These are phyloP conservation scores for Jatropha curcas DNA, from an alignment of 345 rosid genomes.

Conservation along the genomic window DNA sequence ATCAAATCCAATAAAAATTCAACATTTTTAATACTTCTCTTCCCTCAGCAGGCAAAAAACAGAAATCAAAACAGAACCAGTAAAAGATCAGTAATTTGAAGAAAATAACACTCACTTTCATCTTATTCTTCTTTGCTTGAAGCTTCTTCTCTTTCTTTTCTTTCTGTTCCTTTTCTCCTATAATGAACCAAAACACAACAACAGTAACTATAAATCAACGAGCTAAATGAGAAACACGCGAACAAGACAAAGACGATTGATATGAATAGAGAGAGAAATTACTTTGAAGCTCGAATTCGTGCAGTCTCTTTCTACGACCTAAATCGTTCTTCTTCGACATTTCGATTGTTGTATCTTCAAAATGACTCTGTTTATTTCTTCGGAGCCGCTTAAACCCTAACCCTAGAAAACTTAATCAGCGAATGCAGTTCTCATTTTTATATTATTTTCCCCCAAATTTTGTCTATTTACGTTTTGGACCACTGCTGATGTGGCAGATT, in stretches of 20 bases:
- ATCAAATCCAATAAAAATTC: no score
- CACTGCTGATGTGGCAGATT: background rate
- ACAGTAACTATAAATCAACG: background rate
- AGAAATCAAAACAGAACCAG: background rate
- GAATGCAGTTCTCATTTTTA: background rate
- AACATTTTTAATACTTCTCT: no score
- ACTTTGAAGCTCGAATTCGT: constrained; percentile 86
- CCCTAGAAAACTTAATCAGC: constrained; percentile 5
- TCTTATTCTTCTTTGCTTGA: constrained; percentile 80
- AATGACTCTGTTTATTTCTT: background rate
- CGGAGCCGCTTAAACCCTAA: constrained; percentile 12
- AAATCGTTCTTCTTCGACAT: constrained; percentile 98
- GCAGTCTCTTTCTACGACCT: constrained; percentile 72
- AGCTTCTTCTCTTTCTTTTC: constrained; percentile 72
- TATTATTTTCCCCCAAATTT: background rate
- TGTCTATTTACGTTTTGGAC: background rate
- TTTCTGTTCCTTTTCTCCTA: constrained; percentile 78
- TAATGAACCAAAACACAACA: background rate
- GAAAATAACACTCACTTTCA: constrained; percentile 62
- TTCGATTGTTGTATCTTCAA: constrained; percentile 1
- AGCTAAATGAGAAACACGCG: background rate
- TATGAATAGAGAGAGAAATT: background rate
- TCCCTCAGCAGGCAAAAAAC: background rate
- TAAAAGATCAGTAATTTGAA: background rate
- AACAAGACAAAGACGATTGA: background rate